Evolutionary conservation across 176 grass and related monocot species (phyloP).

Genomic region (bread wheat (Triticum aestivum)): DNA sequence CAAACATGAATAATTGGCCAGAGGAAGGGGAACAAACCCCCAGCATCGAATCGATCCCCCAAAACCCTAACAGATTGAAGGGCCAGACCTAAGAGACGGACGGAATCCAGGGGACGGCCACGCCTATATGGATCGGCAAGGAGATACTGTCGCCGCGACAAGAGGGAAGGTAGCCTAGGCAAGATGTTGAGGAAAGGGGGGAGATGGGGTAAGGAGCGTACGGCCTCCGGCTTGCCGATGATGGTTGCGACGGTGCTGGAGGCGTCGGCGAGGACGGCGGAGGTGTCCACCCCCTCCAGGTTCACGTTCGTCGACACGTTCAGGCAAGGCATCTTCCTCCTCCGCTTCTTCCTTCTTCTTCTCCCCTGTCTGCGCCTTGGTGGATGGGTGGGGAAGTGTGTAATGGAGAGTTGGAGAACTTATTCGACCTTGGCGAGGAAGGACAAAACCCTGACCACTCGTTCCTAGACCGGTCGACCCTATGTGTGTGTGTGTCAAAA

Average conservation of each 20-base stretch:
- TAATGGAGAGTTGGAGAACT: neutral
- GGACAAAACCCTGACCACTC: constrained; percentile 1
- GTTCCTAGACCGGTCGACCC: neutral
- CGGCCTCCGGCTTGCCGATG: constrained; percentile 86
- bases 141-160: neutral
- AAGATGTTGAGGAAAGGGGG: no score
- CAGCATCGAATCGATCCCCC: neutral
- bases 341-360: neutral
- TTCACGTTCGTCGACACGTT: constrained; percentile 84
- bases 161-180: neutral
- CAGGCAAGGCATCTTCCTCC: constrained; percentile 75
- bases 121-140: neutral
- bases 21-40: neutral
- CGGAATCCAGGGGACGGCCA: neutral
- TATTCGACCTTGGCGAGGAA: neutral
- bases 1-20: neutral
- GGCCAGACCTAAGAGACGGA: neutral
- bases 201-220: neutral
- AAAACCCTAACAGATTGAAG: neutral
- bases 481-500: no score
- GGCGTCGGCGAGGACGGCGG: constrained; percentile 62
- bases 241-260: constrained; percentile 60
- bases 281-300: constrained; percentile 78
- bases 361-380: neutral
- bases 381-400: neutral